Base-by-base conservation (phyloP, 2,329 filamentous ascomycete species). In the Lasiodiplodia citricola region DNA sequence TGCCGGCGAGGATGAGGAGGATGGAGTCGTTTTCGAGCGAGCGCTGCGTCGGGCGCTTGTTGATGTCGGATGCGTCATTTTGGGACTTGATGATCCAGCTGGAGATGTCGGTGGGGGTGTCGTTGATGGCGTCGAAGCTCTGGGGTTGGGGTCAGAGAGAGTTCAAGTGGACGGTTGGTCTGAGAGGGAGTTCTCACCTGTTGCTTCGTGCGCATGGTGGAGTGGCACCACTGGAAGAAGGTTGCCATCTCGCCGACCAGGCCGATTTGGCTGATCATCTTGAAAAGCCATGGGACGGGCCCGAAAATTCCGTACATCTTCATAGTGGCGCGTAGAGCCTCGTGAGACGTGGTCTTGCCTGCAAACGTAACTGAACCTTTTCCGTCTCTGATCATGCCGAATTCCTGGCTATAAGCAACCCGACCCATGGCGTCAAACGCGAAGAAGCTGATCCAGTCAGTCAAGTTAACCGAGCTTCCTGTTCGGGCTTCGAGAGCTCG, bases 391-490 rank as follows among this genome's bases (percentile, higher is more conserved):
- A 81, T 71, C 76, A 82, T 81, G 31, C 75, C 74, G 72, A 84
- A 82, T 47, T 79, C 75, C 64, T 81, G 78, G 25, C 76, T 81
- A 67, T 82, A 81, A 8, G 76, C 78, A 21, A 84, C 72, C 66
- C 84, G 83, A 7, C 82, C 82, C 80, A 87, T 85, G 25, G 85
- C 78, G 70, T 86, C 84, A 68, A 86, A 82, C 60, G 80, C 79
- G 68, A 84, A 79, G 70, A 78, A 84, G 63, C 80, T 76, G 37
- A 76, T 67, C 78, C 77, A 79, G 54, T 76, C 71, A 3, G 75
- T 77, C 18, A 77, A 74, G 13, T 77, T 70, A 1, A 80, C 68
- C 69, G 3, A 64, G 2, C 72, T 58, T 18, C 66, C 65, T 1
- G 71, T 69, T 38, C 74, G 68, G 31, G 75, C 74, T 28, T 74